Percentiles rank a stretch among this genome's conserved stretches.
Evolutionary conservation across 225 moss, liverwort and hornwort genomes (phyloP).

Genomic region (Anthoceros angustus): DNA sequence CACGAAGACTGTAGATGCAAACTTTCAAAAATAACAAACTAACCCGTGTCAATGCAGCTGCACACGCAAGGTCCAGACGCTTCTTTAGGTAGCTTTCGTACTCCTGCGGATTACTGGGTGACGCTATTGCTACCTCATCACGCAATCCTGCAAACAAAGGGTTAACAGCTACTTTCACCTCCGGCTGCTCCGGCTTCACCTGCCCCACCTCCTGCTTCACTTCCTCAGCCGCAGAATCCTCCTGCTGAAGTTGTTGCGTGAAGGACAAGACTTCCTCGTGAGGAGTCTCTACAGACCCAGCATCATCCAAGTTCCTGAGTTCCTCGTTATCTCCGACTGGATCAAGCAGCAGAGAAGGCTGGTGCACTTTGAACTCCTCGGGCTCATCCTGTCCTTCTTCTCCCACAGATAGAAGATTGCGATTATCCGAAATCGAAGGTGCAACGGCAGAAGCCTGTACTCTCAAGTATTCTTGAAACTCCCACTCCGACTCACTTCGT

Average conservation of each 20-base stretch:
- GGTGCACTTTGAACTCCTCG: not conserved
- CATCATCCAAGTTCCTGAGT: not conserved
- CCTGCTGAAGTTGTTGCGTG: slow-evolving; percentile 1
- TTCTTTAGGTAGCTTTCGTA: slow-evolving; percentile 53
- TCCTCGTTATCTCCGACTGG: not conserved
- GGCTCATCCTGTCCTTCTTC: slow-evolving; percentile 4
- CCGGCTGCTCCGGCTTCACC: slow-evolving; percentile 29
- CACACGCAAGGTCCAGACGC: slow-evolving; percentile 67
- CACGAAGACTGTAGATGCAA: not conserved
- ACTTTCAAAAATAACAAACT: slow-evolving; percentile 3
- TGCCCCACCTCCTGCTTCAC: not conserved
- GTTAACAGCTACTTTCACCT: slow-evolving; percentile 56
- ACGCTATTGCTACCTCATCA: slow-evolving; percentile 40
- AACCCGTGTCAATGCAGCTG: slow-evolving; percentile 65
- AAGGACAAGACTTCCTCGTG: not conserved
- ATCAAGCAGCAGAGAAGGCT: not conserved
- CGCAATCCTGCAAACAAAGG: slow-evolving; percentile 78
- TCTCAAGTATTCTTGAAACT: not conserved
- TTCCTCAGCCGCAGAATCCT: not conserved
- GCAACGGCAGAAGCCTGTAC: not conserved
- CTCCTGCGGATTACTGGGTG: slow-evolving; percentile 46
- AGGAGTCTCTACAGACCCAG: not conserved
- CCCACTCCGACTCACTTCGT: slow-evolving; percentile 11
- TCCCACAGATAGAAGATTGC: not conserved
- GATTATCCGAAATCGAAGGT: not conserved